A percentile compares a stretch with the other conserved stretches of the same genome.
These are phyloP conservation scores for Leishmania braziliensis DNA, from an alignment of 208 protist species.

Conservation along the genomic window DNA sequence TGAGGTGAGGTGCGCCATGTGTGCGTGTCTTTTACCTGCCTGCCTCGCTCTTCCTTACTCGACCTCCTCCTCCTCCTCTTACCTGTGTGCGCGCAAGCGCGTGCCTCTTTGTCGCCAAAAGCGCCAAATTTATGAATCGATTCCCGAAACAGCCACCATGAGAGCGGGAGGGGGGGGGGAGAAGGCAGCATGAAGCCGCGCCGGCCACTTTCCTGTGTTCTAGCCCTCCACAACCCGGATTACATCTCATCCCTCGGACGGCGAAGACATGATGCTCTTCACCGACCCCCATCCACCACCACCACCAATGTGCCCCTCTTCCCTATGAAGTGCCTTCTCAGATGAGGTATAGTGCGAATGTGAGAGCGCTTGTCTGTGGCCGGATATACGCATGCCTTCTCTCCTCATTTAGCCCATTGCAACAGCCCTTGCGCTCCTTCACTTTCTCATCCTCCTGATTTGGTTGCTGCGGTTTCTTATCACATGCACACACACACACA, in stretches of 20 bases:
- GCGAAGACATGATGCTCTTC: background rate
- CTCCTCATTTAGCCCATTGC: background rate
- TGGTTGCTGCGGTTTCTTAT: background rate
- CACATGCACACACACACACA: background rate
- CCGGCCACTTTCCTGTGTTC: background rate
- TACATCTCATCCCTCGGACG: background rate
- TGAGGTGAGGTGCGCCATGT: background rate
- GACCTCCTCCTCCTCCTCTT: background rate
- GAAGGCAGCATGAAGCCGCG: background rate
- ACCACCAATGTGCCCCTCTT: background rate
- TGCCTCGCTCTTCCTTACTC: background rate
- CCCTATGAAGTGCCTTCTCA: background rate
- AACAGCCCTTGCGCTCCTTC: background rate
- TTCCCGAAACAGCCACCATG: background rate
- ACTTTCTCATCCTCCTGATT: background rate
- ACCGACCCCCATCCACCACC: background rate
- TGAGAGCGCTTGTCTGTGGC: background rate
- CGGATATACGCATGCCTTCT: background rate
- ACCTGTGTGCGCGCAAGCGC: background rate
- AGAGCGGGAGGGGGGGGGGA: background rate
- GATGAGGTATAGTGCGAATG: background rate
- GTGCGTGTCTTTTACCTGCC: background rate
- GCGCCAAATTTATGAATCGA: background rate
- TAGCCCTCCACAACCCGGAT: background rate
- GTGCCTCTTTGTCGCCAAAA: background rate